Base-by-base conservation (phyloP, 306 rosid species). In the Fagus crenata region DNA sequence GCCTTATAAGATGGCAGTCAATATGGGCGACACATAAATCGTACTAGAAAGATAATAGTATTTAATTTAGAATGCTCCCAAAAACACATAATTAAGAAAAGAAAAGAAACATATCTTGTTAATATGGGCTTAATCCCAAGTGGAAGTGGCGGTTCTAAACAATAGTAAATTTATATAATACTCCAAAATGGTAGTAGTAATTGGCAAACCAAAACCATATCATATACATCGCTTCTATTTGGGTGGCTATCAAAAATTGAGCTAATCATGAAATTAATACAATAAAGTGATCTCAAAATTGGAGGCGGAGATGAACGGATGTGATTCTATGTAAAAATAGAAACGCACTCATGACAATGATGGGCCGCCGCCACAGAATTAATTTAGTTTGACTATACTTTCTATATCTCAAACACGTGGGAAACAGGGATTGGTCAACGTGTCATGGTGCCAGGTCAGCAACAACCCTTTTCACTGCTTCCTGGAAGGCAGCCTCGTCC, bases 401-500 rank as follows among this genome's bases (percentile, higher is more conserved):
- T 35, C 15, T 1, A 0, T 75, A 7, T 42, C 14, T 1, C 7
- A 35, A 0, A 9, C 33, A 43, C 54, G 60, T 49, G 70, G 11
- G 1, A 0, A 54, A 37, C 1, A 8, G 0, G 17, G 14, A 75
- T 60, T 75, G 73, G 74, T 53, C 1, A 33, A 9, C 14, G 31
- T 76, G 67, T 68, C 59, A 82, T 22, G 63, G 84, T 67, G 73
- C 75, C 80, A 88, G 71, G 86, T 92, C 88, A 46, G 80, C 89
- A 85, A 88, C 92, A 1, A 90, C 87, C 71, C 97, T 88, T 74
- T 87, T 88, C 54, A 92, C 91, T 77, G 98, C 97, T 89, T 94
- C 98, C 88, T 54, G 84, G 96, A 94, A 94, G 89, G 88, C 82
- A 63, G 89, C 22, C 75, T 85, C 90, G 93, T 94, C 97, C 97